phyloP scores from a whole-genome alignment of 257 asterid species.

The Lithospermum erythrorhizon region DNA sequence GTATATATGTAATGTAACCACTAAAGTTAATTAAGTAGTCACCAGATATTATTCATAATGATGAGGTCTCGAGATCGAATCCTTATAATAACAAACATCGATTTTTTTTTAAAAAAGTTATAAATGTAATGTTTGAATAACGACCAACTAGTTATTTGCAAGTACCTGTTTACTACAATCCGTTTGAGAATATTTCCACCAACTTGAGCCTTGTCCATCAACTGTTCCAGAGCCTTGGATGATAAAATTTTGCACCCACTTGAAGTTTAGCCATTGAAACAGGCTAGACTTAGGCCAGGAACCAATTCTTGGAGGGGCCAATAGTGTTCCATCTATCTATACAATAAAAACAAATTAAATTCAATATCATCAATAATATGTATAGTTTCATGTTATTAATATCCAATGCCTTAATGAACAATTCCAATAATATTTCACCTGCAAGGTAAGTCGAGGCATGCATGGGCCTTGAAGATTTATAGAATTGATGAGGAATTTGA shows the following conservation, averaged over 20 bases:
- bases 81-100: no score
- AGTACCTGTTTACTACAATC: conserved; percentile 26
- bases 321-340: conserved; percentile 59
- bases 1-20: no score
- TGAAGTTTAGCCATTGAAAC: conserved; percentile 71
- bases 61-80: no score
- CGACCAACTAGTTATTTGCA: background rate
- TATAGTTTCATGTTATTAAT: background rate
- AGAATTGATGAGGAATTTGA: conserved; percentile 52
- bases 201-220: conserved; percentile 77
- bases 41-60: no score
- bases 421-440: conserved; percentile 17
- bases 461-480: conserved; percentile 71
- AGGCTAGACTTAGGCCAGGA: conserved; percentile 57
- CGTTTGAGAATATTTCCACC: conserved; percentile 51
- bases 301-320: conserved; percentile 53
- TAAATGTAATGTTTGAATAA: no score
- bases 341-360: background rate
- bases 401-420: background rate
- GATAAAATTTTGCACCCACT: conserved; percentile 60
- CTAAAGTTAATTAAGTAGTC: no score
- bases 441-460: conserved; percentile 53
- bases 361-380: background rate
- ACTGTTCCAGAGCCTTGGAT: conserved; percentile 61
- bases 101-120: no score